These are phyloP conservation scores for Spatholobus suberectus DNA, from an alignment of 306 rosid species.

Conservation along the genomic window DNA sequence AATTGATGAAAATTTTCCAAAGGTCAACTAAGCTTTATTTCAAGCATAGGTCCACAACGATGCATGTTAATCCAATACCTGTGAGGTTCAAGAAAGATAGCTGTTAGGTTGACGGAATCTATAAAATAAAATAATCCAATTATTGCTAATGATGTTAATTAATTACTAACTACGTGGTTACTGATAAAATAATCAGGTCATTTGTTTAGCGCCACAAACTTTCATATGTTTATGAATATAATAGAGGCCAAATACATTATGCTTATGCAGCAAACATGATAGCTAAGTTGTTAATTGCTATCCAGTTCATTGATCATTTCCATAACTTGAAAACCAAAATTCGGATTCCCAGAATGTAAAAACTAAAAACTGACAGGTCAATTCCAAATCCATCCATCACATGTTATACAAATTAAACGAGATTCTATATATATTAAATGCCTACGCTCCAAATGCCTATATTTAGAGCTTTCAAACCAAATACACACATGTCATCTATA, in stretches of 20 bases:
- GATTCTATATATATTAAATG: background rate
- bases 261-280: constrained; percentile 19
- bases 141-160: constrained; percentile 11
- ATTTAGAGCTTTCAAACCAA: too few relatives aligned
- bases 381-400: constrained; percentile 51
- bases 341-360: constrained; percentile 43
- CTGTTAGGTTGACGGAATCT: constrained; percentile 44
- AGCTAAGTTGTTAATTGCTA: constrained; percentile 1
- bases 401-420: background rate
- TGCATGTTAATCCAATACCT: constrained; percentile 44
- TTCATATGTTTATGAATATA: constrained; percentile 36
- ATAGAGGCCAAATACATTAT: background rate
- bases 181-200: constrained; percentile 23
- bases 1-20: constrained; percentile 32
- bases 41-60: constrained; percentile 39
- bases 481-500: too few relatives aligned
- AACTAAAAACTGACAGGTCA: constrained; percentile 47
- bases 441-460: background rate
- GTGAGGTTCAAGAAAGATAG: constrained; percentile 1
- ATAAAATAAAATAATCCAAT: background rate
- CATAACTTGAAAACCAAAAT: constrained; percentile 30
- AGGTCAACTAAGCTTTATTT: constrained; percentile 46
- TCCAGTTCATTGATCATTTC: constrained; percentile 18
- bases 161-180: constrained; percentile 23
- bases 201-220: constrained; percentile 33